Evolutionary conservation across 1,139 yeast species (phyloP).

Genomic region (Wickerhamomyces sp.): DNA sequence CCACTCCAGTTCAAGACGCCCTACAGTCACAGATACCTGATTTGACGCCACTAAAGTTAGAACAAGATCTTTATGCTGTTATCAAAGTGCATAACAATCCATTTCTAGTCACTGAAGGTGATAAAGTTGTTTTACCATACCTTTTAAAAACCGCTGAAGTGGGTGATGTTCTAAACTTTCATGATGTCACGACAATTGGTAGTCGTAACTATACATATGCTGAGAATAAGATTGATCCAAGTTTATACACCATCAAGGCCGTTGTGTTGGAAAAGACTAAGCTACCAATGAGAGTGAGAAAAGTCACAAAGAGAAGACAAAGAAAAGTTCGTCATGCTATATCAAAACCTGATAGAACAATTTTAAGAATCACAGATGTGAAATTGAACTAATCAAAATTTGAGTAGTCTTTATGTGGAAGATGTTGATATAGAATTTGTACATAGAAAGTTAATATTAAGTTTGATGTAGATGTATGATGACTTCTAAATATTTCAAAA

Average conservation of each 20-base stretch:
- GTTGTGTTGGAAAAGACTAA: conserved; percentile 82
- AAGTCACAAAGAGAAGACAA: conserved; percentile 69
- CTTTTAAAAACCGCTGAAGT: conserved; percentile 68
- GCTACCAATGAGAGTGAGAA: conserved; percentile 69
- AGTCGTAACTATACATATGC: conserved; percentile 74
- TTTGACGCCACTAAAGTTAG: conserved; percentile 57
- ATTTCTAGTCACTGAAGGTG: conserved; percentile 88
- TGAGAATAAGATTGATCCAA: conserved; percentile 47
- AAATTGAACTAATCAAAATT: conserved; percentile 34
- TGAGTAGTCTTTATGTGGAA: too few species aligned
- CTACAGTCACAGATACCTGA: conserved; percentile 25
- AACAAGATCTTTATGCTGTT: conserved; percentile 71
- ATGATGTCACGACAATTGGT: conserved; percentile 78
- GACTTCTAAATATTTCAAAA: too few species aligned
- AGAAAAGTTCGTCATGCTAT: conserved; percentile 77
- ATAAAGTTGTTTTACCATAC: conserved; percentile 72
- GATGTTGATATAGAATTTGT: too few species aligned
- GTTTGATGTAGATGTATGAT: too few species aligned
- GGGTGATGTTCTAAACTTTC: conserved; percentile 72
- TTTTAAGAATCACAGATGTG: conserved; percentile 72
- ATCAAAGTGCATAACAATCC: conserved; percentile 80
- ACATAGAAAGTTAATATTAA: too few species aligned
- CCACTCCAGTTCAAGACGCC: conserved; percentile 1
- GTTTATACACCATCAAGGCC: conserved; percentile 61
- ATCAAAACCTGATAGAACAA: conserved; percentile 77